Base-by-base conservation (phyloP, 2,329 filamentous ascomycete genomes). In the Sarocladium kiliense region DNA sequence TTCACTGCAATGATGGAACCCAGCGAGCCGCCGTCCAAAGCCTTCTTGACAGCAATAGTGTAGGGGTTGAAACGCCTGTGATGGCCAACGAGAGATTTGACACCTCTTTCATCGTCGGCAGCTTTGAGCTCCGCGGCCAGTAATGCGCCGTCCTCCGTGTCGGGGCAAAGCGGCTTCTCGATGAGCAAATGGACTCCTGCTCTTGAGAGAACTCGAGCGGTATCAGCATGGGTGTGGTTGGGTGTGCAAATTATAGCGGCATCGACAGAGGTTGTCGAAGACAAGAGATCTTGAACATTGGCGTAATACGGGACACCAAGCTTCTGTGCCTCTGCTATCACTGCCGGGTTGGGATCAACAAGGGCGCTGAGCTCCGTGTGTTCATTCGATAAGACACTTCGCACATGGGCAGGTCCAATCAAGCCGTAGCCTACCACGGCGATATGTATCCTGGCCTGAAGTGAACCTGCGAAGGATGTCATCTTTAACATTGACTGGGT, bases 1-100 rank as follows among this genome's bases (percentile, higher is more conserved):
- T 76, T 79, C 3, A 85, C 64, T 1, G 81, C 81, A 11, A 82
- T 71, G 2, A 78, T 58, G 0, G 59, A 61, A 0, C 81, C 81
- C 0, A 84, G 68, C 0, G 64, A 64, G 0, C 70, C 68, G 0
- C 68, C 62, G 0, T 64, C 59, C 1, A 84, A 59, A 1, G 73
- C 65, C 14, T 72, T 59, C 58, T 82, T 82, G 0, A 79, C 71
- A 2, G 76, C 71, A 5, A 73, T 65, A 4, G 82, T 73, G 62
- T 80, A 82, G 0, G 76, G 76, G 60, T 85, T 84, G 68, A 85
- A 85, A 2, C 81, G 74, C 10, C 81, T 72, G 61, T 85, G 81
- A 58, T 85, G 81, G 6, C 80, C 81, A 1, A 81, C 77, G 1
- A 83, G 67, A 1, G 79, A 66, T n/a, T 74, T 73, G n/a, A 75